Evolutionary conservation across 2,329 filamentous ascomycete genomes (phyloP).

Genomic region (Trichoderma polysporum): DNA sequence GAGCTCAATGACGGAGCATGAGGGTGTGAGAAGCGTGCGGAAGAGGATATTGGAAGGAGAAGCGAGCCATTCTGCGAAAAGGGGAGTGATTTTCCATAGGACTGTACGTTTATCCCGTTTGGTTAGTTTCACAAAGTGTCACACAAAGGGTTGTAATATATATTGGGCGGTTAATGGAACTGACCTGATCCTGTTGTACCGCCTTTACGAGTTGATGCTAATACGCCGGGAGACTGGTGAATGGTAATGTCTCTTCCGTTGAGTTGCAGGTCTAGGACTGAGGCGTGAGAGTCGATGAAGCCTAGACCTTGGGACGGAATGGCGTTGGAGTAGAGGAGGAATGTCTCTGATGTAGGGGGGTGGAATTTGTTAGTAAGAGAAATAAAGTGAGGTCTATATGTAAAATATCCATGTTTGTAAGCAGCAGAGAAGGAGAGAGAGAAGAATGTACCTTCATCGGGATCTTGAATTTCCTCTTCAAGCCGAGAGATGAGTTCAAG

Average conservation of each 20-base stretch:
- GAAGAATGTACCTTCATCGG: constrained; percentile 46
- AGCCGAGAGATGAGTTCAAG: constrained; percentile 34
- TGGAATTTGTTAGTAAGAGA: neutral
- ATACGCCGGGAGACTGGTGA: constrained; percentile 77
- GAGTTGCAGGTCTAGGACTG: constrained; percentile 65
- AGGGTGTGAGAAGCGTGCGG: constrained; percentile 25
- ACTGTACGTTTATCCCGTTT: constrained; percentile 49
- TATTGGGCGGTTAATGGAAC: constrained; percentile 18
- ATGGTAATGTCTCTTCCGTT: constrained; percentile 70
- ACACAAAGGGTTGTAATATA: neutral
- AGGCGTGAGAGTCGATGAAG: constrained; percentile 73
- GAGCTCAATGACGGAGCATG: constrained; percentile 72
- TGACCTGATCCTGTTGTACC: constrained; percentile 55
- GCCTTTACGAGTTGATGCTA: constrained; percentile 71
- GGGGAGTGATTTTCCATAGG: constrained; percentile 86
- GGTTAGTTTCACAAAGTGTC: neutral
- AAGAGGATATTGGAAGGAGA: constrained; percentile 63
- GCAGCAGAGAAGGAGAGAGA: neutral
- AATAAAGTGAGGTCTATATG: neutral
- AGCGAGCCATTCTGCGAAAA: constrained; percentile 78
- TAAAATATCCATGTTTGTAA: neutral
- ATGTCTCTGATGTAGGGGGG: constrained; percentile 64
- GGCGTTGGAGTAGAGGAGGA: constrained; percentile 76
- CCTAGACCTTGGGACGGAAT: constrained; percentile 77
- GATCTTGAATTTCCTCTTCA: constrained; percentile 47